Percentiles rank a stretch among this genome's conserved stretches.
Evolutionary conservation across 805 yeast species (phyloP).

Genomic region (Candida ovalis): DNA sequence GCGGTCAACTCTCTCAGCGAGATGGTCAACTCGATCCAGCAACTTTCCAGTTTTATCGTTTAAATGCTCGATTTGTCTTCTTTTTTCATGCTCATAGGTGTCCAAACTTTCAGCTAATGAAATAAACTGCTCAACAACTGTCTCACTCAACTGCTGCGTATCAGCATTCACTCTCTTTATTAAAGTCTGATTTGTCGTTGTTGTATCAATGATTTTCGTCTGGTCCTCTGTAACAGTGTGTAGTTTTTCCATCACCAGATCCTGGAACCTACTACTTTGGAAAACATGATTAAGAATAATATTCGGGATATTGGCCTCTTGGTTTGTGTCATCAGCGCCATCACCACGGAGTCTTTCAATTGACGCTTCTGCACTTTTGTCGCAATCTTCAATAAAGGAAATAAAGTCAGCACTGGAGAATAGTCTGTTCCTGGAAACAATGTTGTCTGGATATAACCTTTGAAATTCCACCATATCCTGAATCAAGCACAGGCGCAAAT

Average conservation of each 20-base stretch:
- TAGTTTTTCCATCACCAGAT: not conserved
- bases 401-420: not conserved
- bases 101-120: not conserved
- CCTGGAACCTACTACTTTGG: not conserved
- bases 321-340: no score
- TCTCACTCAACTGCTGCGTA: not conserved
- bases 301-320: not conserved
- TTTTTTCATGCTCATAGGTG: no score
- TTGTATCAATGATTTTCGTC: not conserved
- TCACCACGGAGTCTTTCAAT: no score
- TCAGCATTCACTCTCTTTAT: not conserved
- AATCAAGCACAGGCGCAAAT: not conserved
- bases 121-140: not conserved
- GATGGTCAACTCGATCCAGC: not conserved
- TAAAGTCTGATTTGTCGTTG: not conserved
- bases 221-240: not conserved
- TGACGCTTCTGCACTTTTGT: not conserved
- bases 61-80: no score
- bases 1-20: no score
- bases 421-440: not conserved
- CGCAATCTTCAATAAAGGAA: not conserved
- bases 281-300: not conserved
- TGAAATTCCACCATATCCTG: not conserved
- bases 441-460: not conserved
- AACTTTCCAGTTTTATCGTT: not conserved